phyloP scores from a whole-genome alignment of 148 eudicot genomes.

The Chenopodium berlandieri region DNA sequence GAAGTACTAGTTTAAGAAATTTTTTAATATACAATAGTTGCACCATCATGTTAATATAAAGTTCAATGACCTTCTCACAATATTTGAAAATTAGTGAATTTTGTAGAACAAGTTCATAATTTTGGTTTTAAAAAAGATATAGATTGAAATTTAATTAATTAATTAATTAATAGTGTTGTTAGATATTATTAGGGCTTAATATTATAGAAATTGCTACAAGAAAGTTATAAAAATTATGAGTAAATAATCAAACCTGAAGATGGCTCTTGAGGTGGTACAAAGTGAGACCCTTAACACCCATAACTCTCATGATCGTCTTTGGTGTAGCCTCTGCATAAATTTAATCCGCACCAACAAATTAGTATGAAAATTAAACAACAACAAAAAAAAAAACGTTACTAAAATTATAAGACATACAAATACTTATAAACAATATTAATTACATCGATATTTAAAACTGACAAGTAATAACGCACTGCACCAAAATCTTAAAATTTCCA shows the following conservation, averaged over 20 bases:
- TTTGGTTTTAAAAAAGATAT: too few relatives aligned
- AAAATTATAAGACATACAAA: neutral
- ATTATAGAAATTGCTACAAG: neutral
- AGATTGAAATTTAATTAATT: too few relatives aligned
- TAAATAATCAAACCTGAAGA: slow-evolving; percentile 43
- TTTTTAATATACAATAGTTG: too few relatives aligned
- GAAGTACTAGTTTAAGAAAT: too few relatives aligned
- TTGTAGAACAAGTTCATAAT: too few relatives aligned
- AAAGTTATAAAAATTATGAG: neutral
- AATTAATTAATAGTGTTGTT: too few relatives aligned
- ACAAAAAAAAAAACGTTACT: neutral
- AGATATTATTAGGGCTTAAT: too few relatives aligned
- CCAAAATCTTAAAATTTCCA: too few relatives aligned
- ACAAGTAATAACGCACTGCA: neutral
- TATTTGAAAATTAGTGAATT: too few relatives aligned
- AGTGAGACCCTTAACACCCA: slow-evolving; percentile 93
- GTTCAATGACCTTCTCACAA: too few relatives aligned
- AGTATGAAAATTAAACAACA: neutral
- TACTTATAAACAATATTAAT: neutral
- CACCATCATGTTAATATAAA: neutral
- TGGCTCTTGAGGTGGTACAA: slow-evolving; percentile 82
- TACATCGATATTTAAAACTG: neutral
- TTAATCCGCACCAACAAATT: too few relatives aligned
- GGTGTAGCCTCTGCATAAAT: slow-evolving; percentile 70
- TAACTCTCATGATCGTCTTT: slow-evolving; percentile 73